Evolutionary conservation across 2,329 filamentous ascomycete genomes (phyloP).

Genomic region (Trichoderma endophyticum): DNA sequence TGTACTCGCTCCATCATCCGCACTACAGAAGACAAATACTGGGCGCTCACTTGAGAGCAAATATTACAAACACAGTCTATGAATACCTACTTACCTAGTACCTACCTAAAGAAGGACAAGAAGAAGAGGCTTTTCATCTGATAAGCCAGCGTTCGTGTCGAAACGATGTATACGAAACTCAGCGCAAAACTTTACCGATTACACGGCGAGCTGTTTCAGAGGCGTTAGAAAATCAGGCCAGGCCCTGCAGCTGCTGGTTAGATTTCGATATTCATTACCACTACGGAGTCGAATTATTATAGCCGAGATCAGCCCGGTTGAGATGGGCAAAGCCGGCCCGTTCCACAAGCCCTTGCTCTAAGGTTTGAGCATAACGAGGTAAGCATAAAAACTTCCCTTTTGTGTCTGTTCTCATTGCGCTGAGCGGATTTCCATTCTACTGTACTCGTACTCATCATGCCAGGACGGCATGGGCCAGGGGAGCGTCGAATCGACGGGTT

Average conservation of each 20-base stretch:
- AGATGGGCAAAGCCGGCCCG: conserved; percentile 12
- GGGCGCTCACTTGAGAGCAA: not conserved
- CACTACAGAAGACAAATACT: not conserved
- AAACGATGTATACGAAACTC: not conserved
- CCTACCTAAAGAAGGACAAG: not conserved
- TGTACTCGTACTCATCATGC: not conserved
- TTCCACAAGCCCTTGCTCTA: conserved; percentile 11
- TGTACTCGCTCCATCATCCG: not conserved
- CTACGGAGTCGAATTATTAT: conserved; percentile 7
- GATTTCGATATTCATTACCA: conserved; percentile 17
- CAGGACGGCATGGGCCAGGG: not conserved
- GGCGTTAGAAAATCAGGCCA: not conserved
- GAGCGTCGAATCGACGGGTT: not conserved
- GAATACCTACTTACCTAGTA: not conserved
- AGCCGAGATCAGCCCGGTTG: conserved; percentile 15
- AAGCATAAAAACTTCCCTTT: conserved; percentile 9
- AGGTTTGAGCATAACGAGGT: not conserved
- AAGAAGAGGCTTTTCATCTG: not conserved
- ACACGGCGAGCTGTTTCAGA: not conserved
- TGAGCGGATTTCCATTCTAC: not conserved
- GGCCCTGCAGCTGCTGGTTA: not conserved
- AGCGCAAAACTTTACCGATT: not conserved
- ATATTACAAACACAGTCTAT: not conserved
- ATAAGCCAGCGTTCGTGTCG: not conserved
- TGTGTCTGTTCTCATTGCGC: not conserved